Evolutionary conservation across 2,329 filamentous ascomycete genomes (phyloP).

Genomic region (Trichocomaceae sp.): DNA sequence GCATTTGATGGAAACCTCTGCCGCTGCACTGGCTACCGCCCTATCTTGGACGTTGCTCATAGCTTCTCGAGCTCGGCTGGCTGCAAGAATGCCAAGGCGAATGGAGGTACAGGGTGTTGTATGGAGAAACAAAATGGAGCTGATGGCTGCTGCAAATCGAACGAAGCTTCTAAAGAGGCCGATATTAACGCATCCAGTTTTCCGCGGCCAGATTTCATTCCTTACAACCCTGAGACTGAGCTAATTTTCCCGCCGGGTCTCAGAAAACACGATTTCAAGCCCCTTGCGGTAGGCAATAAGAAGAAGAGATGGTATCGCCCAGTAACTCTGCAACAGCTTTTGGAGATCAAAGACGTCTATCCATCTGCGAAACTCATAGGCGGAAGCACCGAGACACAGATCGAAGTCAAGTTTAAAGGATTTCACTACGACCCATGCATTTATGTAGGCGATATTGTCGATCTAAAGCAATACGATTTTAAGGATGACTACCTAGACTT

Average conservation of each 20-base stretch:
- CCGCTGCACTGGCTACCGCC: constrained; percentile 88
- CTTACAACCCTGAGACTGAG: constrained; percentile 88
- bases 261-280: constrained; percentile 72
- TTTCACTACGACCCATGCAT: constrained; percentile 85
- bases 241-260: constrained; percentile 87
- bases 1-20: constrained; percentile 96
- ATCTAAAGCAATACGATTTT: constrained; percentile 75
- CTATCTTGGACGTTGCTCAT: constrained; percentile 88
- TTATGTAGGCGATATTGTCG: constrained; percentile 86
- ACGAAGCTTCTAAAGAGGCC: constrained; percentile 24
- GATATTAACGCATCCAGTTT: constrained; percentile 51
- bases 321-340: constrained; percentile 73
- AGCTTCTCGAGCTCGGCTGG: constrained; percentile 59
- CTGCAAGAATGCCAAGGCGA: constrained; percentile 51
- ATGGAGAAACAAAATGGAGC: constrained; percentile 58
- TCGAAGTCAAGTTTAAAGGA: constrained; percentile 97
- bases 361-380: constrained; percentile 90
- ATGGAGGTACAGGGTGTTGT: constrained; percentile 62
- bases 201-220: constrained; percentile 83
- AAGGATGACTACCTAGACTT: constrained; percentile 79
- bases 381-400: constrained; percentile 94
- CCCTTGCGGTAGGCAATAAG: constrained; percentile 89
- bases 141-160: constrained; percentile 62
- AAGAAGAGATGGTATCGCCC: constrained; percentile 90
- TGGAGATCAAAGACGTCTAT: constrained; percentile 82